Conservation (phyloP, 768 basidiomycete genomes). For the Lactarius deliciosus region DNA sequence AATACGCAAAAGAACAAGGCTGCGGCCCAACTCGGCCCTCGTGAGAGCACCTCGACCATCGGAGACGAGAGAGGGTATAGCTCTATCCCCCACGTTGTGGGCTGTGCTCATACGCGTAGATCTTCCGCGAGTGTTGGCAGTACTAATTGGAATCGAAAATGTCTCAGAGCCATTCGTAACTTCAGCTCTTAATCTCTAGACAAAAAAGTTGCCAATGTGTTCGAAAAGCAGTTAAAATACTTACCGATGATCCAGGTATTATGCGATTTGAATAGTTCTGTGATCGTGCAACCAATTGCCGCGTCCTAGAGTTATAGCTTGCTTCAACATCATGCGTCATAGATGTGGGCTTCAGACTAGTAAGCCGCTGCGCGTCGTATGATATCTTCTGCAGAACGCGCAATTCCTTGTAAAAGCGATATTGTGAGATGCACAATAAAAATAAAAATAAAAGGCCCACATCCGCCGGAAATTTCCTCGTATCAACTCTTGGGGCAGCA, state of each 20-base stretch:
- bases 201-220: background rate
- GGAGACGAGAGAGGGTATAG: conserved; percentile 43
- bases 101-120: conserved; percentile 32
- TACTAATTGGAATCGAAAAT: conserved; percentile 32
- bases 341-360: conserved; percentile 14
- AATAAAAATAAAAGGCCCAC: conserved; percentile 34
- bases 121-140: conserved; percentile 27
- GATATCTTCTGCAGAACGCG: conserved; percentile 20
- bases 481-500: conserved; percentile 47
- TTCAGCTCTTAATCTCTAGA: conserved; percentile 23
- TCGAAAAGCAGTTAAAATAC: background rate
- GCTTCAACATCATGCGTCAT: conserved; percentile 19
- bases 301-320: conserved; percentile 9
- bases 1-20: conserved; percentile 34
- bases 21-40: conserved; percentile 50
- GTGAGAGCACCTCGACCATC: conserved; percentile 59
- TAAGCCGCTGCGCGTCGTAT: conserved; percentile 17
- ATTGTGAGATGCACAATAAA: conserved; percentile 6
- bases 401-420: conserved; percentile 12
- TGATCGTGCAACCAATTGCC: conserved; percentile 23
- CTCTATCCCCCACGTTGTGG: conserved; percentile 36
- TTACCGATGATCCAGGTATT: background rate
- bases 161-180: conserved; percentile 32
- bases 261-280: conserved; percentile 20
- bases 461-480: conserved; percentile 36